phyloP scores from a whole-genome alignment of 495 filamentous ascomycete species.

The Podospora pseudocomata region DNA sequence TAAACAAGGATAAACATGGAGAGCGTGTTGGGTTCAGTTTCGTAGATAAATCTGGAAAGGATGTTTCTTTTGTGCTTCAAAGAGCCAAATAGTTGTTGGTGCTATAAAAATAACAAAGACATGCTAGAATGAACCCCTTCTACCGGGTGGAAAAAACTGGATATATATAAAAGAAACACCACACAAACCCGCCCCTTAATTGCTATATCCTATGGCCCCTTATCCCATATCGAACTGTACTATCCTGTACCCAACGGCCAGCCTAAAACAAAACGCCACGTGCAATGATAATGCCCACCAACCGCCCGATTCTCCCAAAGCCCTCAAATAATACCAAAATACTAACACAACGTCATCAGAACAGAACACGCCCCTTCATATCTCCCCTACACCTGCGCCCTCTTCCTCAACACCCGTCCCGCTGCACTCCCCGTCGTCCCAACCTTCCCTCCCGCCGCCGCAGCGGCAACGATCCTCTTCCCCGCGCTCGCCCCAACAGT shows the following conservation, averaged over 20 bases:
- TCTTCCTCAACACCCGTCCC: conserved; percentile 50
- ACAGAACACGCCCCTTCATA: neutral
- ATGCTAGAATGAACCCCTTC: neutral
- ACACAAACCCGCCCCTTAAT: neutral
- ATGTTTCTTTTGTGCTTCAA: neutral
- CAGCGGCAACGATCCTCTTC: conserved; percentile 17
- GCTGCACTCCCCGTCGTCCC: conserved; percentile 23
- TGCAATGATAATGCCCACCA: neutral
- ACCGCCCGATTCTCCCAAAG: neutral
- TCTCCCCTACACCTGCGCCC: conserved; percentile 27
- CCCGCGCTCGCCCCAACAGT: neutral
- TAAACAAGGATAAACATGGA: neutral
- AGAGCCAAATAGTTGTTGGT: neutral
- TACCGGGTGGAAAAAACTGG: neutral
- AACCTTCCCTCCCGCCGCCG: conserved; percentile 39
- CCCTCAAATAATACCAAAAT: neutral
- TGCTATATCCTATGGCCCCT: neutral
- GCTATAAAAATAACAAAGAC: neutral
- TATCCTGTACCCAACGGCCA: neutral
- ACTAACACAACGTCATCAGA: conserved; percentile 1
- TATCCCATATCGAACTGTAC: neutral
- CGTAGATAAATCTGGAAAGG: neutral
- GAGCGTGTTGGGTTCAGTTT: neutral
- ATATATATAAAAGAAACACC: neutral
- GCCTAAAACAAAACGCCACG: neutral